Evolutionary conservation across 805 yeast genomes (phyloP).

Genomic region (Nadsonia fulvescens): DNA sequence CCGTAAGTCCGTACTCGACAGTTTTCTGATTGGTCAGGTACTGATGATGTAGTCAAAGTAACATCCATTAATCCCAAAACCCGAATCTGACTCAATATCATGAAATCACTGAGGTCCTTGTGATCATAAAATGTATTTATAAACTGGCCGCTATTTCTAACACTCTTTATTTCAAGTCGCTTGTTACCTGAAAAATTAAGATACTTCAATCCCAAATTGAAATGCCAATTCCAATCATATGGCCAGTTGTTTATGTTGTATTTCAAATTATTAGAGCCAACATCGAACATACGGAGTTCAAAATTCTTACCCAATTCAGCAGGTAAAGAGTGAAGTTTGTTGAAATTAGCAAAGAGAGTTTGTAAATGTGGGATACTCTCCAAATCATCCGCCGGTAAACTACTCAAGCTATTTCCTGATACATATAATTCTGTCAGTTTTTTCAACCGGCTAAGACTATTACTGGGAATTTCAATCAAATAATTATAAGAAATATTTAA

Average conservation of each 20-base stretch:
- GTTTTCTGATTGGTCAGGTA: slow-evolving; percentile 74
- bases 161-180: slow-evolving; percentile 70
- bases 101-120: slow-evolving; percentile 38
- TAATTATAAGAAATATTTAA: slow-evolving; percentile 76
- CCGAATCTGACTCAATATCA: slow-evolving; percentile 49
- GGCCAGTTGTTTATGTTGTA: slow-evolving; percentile 90
- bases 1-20: slow-evolving; percentile 84
- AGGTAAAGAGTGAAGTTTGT: slow-evolving; percentile 72
- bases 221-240: slow-evolving; percentile 96
- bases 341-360: slow-evolving; percentile 58
- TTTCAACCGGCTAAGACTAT: slow-evolving; percentile 41
- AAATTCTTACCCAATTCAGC: slow-evolving; percentile 62
- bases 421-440: slow-evolving; percentile 47
- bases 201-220: slow-evolving; percentile 55
- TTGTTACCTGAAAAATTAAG: slow-evolving; percentile 86
- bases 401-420: slow-evolving; percentile 66
- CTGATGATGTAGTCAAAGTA: slow-evolving; percentile 69
- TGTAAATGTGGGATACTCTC: slow-evolving; percentile 39
- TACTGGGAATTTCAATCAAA: slow-evolving; percentile 60
- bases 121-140: slow-evolving; percentile 8
- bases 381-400: slow-evolving; percentile 76
- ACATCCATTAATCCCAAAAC: slow-evolving; percentile 88
- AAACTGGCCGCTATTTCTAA: slow-evolving; percentile 26
- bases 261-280: slow-evolving; percentile 75
- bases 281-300: slow-evolving; percentile 58